Base-by-base conservation (phyloP, 495 filamentous ascomycete genomes). In the Talaromyces trachyspermus region DNA sequence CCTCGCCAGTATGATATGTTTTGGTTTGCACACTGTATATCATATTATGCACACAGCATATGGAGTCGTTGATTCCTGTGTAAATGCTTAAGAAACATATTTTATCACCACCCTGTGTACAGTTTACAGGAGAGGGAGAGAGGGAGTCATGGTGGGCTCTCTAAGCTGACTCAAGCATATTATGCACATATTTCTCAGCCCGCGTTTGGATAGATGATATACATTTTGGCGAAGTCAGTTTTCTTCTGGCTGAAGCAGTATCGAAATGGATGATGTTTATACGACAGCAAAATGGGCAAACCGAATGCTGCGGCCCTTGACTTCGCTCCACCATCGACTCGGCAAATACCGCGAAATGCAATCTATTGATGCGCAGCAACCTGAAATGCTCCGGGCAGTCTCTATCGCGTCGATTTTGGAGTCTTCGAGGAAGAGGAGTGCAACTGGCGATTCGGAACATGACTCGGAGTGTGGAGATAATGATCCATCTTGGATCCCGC, bases 241-340 rank as follows among this genome's bases (percentile, higher is more conserved):
- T 30, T 30, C 1, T 18, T 46, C 10, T 15, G 19, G 22, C 22
- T 36, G 12, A 10, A 23, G 1, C 20, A 2, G 9, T 23, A 7
- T 19, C 18, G 42, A 32, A 43, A 72, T 73, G 70, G 66, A 67
- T 32, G 68, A 73, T 43, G 49, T 69, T 17, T 63, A 58, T 54
- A 52, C 65, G 29, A 73, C 68, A 12, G 68, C 70, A 38, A 65
- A 60, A 63, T 73, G 70, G 70, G 70, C 68, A 49, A 70, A 70
- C 47, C 70, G 70, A 56, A 65, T 73, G 54, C 55, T 73, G 46
- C 70, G 70, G 54, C 70, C 70, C 25, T 55, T 73, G 46, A 60
- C 65, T 26, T 71, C 70, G 12, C 63, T 71, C 46, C 65, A 70
- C 48, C 68, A 61, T 35, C 65, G 70, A 41, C 56, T 73, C 30